Evolutionary conservation across 148 eudicot species (phyloP).

Genomic region (Camellia lanceoleosa): DNA sequence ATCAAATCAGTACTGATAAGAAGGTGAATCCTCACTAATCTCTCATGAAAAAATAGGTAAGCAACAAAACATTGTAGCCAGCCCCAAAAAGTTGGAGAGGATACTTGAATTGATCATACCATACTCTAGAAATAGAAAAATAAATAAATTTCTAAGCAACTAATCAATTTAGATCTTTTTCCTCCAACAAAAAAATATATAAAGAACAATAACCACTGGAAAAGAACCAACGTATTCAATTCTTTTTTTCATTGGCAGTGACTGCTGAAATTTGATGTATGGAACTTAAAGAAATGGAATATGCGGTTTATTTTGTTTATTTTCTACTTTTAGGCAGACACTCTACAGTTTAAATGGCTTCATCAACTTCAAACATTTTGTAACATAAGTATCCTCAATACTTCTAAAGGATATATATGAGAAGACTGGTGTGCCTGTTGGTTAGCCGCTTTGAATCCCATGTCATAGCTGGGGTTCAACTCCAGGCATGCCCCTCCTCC

Average conservation of each 20-base stretch:
- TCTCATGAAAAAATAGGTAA: neutral
- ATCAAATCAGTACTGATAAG: too few species aligned
- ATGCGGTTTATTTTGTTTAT: neutral
- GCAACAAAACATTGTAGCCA: neutral
- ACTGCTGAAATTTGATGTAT: neutral
- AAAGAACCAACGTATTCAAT: neutral
- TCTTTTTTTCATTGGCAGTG: neutral
- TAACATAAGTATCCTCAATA: neutral
- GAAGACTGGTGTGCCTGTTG: too few species aligned
- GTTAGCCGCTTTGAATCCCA: too few species aligned
- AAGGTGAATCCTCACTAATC: neutral
- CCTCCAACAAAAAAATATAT: too few species aligned
- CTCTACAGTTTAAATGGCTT: neutral
- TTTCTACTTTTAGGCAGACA: neutral
- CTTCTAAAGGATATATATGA: too few species aligned
- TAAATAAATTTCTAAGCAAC: too few species aligned
- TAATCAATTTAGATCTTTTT: too few species aligned
- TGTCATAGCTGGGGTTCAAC: too few species aligned
- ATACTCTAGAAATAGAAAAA: too few species aligned
- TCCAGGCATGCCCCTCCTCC: too few species aligned
- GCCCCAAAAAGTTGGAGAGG: neutral
- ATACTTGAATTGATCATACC: neutral
- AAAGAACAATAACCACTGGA: too few species aligned
- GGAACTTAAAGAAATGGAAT: conserved; percentile 6
- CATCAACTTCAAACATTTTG: neutral